Evolutionary conservation across 2,329 filamentous ascomycete species (phyloP), one percentile per base, ranked within the genome.

Genomic region (Mycocentrospora acerina): DNA sequence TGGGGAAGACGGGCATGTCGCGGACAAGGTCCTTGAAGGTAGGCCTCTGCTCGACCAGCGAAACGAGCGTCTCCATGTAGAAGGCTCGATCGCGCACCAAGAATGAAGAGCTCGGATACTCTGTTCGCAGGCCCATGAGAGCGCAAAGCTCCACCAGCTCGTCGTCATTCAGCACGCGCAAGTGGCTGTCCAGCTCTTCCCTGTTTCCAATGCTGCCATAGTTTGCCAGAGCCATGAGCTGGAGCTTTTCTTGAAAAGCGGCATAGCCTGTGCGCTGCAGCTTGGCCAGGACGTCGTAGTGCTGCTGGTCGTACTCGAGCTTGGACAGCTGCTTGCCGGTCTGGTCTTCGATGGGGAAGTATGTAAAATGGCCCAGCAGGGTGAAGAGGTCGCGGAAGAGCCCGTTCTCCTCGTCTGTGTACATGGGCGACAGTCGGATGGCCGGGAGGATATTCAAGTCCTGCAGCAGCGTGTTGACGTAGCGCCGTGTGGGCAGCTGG

Each of bases 271-370:
- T 80, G 42, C 88, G 73, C 66, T 98, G 94, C 35, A 98, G 71
- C 36, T 78, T 83, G n/a, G 85, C 86, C 11, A 98, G 74, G 9
- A 77, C 74, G 26, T 80, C 76, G 66, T 89, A 94, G 64, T 96
- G 90, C 14, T 77, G 77, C 48, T 93, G 86, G 56, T 91, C 90
- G 15, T 87, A 82, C 60, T 90, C 83, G 27, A 82, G 77, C 17
- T 76, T 76, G 35, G 79, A 86, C 40, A 89, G 73, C 61, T 95
- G 88, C 22, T 80, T 77, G 12, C 90, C 90, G 4, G 86, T 90
- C 60, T 95, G 87, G 57, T 97, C 93, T 61, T 97, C 88, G 46
- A 98, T 86, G 0, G 88, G 81, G 57, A 98, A 98, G 58, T 85
- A 77, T 13, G 86, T 83, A 64, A 93, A 98, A 66, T 97, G 93